Percentiles rank a stretch among this genome's conserved stretches.
These are phyloP conservation scores for Benincasa hispida DNA, from an alignment of 306 rosid species.

Conservation along the genomic window DNA sequence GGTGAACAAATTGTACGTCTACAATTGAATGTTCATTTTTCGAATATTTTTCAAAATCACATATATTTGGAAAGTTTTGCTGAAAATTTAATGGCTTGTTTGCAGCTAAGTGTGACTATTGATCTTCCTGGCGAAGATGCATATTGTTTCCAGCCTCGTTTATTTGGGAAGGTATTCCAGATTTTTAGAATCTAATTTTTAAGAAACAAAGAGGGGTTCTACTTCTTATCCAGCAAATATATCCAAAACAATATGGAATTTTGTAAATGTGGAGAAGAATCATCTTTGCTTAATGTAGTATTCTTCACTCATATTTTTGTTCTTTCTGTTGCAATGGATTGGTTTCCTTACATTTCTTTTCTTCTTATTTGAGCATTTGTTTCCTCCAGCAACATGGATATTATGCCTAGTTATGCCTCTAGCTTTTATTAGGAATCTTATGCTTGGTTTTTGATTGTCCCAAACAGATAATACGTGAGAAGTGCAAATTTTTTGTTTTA, in stretches of 20 bases:
- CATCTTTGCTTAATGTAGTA: background rate
- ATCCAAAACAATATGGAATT: background rate
- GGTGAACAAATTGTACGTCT: conserved; percentile 84
- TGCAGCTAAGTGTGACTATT: conserved; percentile 64
- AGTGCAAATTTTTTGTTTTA: conserved; percentile 41
- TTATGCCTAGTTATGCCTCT: background rate
- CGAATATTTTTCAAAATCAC: background rate
- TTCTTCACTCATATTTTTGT: background rate
- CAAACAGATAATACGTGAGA: conserved; percentile 51
- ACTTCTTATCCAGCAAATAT: too few species aligned
- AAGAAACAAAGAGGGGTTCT: background rate
- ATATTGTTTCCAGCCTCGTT: conserved; percentile 58
- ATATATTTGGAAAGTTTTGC: background rate
- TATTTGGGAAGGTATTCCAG: conserved; percentile 67
- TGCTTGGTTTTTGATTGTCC: conserved; percentile 5
- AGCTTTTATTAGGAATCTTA: background rate
- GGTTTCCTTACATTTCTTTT: background rate
- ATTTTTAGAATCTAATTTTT: background rate
- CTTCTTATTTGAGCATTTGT: background rate
- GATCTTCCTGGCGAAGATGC: conserved; percentile 48
- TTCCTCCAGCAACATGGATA: background rate
- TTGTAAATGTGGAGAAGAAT: background rate
- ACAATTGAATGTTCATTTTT: background rate
- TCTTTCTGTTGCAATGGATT: background rate
- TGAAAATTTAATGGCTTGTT: background rate